phyloP scores from a whole-genome alignment of 495 filamentous ascomycete genomes.

The Saxophila tyrrhenica region DNA sequence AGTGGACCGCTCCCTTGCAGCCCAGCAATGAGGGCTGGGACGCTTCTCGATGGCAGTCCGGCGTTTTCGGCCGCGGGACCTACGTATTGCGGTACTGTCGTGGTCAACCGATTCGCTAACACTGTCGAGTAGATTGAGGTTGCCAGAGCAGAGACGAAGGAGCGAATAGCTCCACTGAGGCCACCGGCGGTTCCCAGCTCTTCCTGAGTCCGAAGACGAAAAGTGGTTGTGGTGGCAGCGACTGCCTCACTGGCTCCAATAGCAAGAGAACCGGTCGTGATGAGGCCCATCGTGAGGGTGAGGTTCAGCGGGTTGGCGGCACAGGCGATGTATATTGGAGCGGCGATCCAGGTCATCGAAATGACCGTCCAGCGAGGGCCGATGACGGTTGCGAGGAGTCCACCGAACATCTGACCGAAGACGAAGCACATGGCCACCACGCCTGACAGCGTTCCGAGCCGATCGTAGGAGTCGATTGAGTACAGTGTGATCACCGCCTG shows the following conservation, averaged over 20 bases:
- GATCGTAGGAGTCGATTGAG: neutral
- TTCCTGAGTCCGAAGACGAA: neutral
- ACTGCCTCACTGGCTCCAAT: neutral
- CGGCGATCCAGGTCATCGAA: neutral
- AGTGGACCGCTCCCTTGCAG: neutral
- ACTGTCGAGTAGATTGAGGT: neutral
- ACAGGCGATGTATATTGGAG: neutral
- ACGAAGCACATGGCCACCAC: neutral
- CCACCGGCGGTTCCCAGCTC: neutral
- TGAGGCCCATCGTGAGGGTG: neutral
- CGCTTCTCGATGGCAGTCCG: neutral
- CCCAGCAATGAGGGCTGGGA: neutral
- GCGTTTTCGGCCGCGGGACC: neutral
- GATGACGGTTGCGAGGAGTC: neutral
- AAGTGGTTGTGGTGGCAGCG: neutral
- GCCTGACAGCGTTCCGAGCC: neutral
- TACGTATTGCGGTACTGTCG: neutral
- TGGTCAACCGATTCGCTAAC: neutral
- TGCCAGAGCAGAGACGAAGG: neutral
- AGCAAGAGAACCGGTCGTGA: neutral
- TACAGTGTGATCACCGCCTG: constrained; percentile 21
- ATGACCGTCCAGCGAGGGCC: neutral
- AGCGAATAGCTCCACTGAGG: neutral
- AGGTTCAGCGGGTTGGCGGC: neutral
- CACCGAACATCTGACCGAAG: neutral